phyloP scores from a whole-genome alignment of 2,329 filamentous ascomycete species.

The Elsinoe batatas region DNA sequence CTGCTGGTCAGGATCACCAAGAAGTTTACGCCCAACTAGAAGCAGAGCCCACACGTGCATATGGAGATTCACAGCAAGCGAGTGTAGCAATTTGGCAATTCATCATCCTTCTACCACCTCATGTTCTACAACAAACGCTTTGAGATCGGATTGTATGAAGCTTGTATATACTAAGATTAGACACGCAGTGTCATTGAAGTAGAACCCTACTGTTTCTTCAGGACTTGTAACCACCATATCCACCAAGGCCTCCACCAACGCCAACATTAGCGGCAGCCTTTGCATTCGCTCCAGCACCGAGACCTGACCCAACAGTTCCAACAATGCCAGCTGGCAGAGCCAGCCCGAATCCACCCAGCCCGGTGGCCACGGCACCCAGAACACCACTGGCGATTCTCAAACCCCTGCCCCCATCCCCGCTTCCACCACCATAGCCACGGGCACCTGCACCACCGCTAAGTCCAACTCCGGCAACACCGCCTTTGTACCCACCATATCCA shows the following conservation, averaged over 20 bases:
- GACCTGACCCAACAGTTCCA: background rate
- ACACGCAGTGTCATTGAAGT: background rate
- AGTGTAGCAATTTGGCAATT: background rate
- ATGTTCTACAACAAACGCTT: no score
- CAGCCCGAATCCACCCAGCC: background rate
- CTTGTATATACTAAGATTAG: background rate
- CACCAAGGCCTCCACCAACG: background rate
- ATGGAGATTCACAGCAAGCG: conserved; percentile 1
- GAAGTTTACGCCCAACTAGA: conserved; percentile 12
- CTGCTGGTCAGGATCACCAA: conserved; percentile 68
- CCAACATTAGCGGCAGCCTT: background rate
- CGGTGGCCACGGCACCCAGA: background rate
- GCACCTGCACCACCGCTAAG: background rate
- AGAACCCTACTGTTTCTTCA: background rate
- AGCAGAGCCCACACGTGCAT: background rate
- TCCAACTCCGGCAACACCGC: background rate
- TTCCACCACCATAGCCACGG: background rate
- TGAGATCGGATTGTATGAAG: no score
- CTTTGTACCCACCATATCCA: background rate
- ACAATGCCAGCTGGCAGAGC: background rate
- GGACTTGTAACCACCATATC: background rate
- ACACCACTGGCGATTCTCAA: background rate
- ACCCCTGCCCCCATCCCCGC: background rate
- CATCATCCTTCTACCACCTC: no score
- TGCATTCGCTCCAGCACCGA: background rate